These are phyloP conservation scores for Talaromyces sp. DNA, from an alignment of 2,329 filamentous ascomycete genomes.

Conservation along the genomic window DNA sequence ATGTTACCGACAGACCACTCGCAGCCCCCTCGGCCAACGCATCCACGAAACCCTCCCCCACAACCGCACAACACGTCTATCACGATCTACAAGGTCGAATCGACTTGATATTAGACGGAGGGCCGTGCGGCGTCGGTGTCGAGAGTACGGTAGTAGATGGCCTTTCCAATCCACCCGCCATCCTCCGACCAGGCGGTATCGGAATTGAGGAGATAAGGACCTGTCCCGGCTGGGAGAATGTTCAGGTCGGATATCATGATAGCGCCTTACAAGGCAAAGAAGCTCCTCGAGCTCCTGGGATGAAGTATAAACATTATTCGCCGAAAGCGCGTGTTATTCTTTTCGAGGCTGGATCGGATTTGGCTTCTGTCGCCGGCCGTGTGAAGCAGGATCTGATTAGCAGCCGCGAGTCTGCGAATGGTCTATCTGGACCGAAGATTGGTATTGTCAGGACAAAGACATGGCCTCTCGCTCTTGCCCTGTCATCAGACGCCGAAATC, in stretches of 20 bases:
- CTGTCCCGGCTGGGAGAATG: constrained; percentile 75
- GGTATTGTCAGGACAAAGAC: constrained; percentile 39
- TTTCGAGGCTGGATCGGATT: constrained; percentile 57
- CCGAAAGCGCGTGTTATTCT: constrained; percentile 81
- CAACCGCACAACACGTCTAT: constrained; percentile 79
- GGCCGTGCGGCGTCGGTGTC: constrained; percentile 78
- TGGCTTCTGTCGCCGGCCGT: constrained; percentile 25
- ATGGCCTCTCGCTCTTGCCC: constrained; percentile 29
- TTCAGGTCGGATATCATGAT: constrained; percentile 74
- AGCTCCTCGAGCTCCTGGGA: constrained; percentile 79
- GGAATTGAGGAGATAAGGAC: constrained; percentile 70
- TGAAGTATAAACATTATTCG: constrained; percentile 99
- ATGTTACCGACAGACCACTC: constrained; percentile 68
- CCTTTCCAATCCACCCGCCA: constrained; percentile 69
- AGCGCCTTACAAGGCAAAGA: constrained; percentile 59
- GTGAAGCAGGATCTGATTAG: constrained; percentile 31
- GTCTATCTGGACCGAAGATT: constrained; percentile 22
- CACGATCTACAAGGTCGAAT: constrained; percentile 81
- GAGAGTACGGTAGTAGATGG: constrained; percentile 97
- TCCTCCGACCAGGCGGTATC: constrained; percentile 82
- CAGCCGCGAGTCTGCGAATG: constrained; percentile 21
- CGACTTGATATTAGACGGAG: constrained; percentile 82
- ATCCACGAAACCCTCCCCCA: constrained; percentile 87
- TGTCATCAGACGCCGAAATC: constrained; percentile 17
- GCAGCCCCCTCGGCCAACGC: constrained; percentile 93